Conservation (phyloP, 805 yeast genomes). For the Ogataea salicorniae region DNA sequence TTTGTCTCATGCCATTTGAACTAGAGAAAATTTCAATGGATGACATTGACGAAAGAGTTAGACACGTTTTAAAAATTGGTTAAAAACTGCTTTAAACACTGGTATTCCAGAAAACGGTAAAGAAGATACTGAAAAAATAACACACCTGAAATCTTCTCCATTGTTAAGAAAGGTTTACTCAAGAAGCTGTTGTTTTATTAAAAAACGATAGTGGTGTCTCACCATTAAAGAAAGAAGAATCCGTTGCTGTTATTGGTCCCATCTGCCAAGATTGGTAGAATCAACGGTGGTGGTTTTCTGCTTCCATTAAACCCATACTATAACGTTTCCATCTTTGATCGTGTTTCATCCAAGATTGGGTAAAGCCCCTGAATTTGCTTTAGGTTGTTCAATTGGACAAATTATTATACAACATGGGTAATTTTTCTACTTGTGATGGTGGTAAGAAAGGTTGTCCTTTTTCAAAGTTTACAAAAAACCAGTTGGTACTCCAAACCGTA, state of each 20-base stretch:
- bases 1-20: slow-evolving; percentile 38
- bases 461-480: slow-evolving; percentile 28
- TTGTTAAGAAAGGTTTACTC: slow-evolving; percentile 42
- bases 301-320: slow-evolving; percentile 34
- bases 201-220: slow-evolving; percentile 44
- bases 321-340: slow-evolving; percentile 12
- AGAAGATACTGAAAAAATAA: slow-evolving; percentile 35
- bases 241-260: slow-evolving; percentile 59
- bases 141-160: slow-evolving; percentile 43
- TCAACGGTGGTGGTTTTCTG: slow-evolving; percentile 62
- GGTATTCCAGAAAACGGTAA: slow-evolving; percentile 40
- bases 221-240: slow-evolving; percentile 41
- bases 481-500: slow-evolving; percentile 19
- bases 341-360: slow-evolving; percentile 21
- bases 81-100: slow-evolving; percentile 38
- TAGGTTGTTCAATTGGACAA: slow-evolving; percentile 31
- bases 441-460: slow-evolving; percentile 26
- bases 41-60: slow-evolving; percentile 43
- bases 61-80: slow-evolving; percentile 44
- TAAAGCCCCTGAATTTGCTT: slow-evolving; percentile 23
- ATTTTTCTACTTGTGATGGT: slow-evolving; percentile 13
- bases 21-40: slow-evolving; percentile 39
- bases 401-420: slow-evolving; percentile 14
- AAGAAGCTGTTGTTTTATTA: slow-evolving; percentile 51
- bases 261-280: slow-evolving; percentile 44